These are phyloP conservation scores for Candida loeiensis DNA, from an alignment of 805 yeast species.

Conservation along the genomic window DNA sequence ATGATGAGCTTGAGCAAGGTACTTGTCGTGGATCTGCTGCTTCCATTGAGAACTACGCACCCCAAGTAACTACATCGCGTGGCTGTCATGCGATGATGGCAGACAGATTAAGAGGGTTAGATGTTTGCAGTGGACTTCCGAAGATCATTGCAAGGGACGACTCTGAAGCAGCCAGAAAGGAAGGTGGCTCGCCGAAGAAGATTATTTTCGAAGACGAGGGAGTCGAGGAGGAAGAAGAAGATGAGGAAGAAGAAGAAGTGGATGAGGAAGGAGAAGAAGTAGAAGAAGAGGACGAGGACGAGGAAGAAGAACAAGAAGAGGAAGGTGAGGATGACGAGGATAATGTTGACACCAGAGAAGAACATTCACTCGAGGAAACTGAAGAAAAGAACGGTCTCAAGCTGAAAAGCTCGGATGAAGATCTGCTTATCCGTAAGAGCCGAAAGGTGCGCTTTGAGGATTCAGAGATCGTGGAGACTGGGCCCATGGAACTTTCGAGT, in stretches of 20 bases:
- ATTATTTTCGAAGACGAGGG: conserved; percentile 2
- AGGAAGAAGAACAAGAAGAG: conserved; percentile 6
- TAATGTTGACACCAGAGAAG: conserved; percentile 10
- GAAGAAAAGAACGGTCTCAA: background rate
- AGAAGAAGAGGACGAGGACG: conserved; percentile 4
- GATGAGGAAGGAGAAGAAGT: conserved; percentile 8
- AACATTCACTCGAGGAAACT: background rate
- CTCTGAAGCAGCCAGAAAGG: background rate
- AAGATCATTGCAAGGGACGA: background rate
- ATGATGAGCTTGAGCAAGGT: background rate
- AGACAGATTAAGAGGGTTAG: conserved; percentile 7
- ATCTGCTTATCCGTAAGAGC: no score
- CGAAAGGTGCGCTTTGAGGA: no score
- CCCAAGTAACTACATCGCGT: conserved; percentile 2
- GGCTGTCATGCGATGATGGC: conserved; percentile 11
- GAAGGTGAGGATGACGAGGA: conserved; percentile 10
- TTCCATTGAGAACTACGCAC: background rate
- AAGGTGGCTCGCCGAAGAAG: no score
- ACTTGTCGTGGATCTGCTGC: conserved; percentile 2
- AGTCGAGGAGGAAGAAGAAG: conserved; percentile 1
- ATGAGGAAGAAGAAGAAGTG: conserved; percentile 6
- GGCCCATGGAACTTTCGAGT: background rate
- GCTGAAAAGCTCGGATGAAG: no score
- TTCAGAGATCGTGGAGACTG: no score
- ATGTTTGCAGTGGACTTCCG: conserved; percentile 3